Evolutionary conservation across 2,329 filamentous ascomycete species (phyloP).

Genomic region (Scytalidium sp.): DNA sequence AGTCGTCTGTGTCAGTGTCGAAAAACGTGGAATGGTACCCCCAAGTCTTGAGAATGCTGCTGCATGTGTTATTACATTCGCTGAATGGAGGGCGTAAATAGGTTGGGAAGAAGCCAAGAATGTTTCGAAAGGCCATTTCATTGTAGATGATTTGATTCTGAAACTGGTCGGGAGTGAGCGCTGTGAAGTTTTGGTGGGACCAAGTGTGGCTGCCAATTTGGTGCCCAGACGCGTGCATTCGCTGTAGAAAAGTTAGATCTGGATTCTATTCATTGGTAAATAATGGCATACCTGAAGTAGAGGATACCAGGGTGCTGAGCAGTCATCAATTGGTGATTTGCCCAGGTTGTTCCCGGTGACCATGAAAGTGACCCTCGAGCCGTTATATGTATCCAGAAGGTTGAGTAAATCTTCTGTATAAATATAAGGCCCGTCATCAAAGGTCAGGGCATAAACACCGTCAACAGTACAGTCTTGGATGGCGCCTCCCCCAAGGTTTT

Average conservation of each 20-base stretch:
- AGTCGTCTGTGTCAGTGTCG: conserved; percentile 46
- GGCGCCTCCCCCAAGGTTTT: too few species aligned
- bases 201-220: conserved; percentile 59
- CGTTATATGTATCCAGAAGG: conserved; percentile 55
- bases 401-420: conserved; percentile 61
- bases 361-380: conserved; percentile 62
- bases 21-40: conserved; percentile 45
- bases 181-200: conserved; percentile 47
- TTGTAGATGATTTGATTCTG: conserved; percentile 49
- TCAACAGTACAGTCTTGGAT: too few species aligned
- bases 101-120: conserved; percentile 52
- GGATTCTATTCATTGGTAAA: too few species aligned
- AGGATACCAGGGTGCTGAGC: too few species aligned
- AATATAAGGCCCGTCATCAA: conserved; percentile 59
- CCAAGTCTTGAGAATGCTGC: conserved; percentile 33
- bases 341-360: conserved; percentile 48
- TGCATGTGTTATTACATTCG: conserved; percentile 37
- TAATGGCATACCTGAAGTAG: too few species aligned
- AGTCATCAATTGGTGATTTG: conserved; percentile 53
- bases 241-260: conserved; percentile 6
- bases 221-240: conserved; percentile 39
- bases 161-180: conserved; percentile 38
- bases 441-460: conserved; percentile 62
- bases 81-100: conserved; percentile 47
- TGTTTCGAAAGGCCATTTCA: conserved; percentile 53